Conservation (phyloP, 2,329 filamentous ascomycete species). For the Pestalotiopsis sp. region DNA sequence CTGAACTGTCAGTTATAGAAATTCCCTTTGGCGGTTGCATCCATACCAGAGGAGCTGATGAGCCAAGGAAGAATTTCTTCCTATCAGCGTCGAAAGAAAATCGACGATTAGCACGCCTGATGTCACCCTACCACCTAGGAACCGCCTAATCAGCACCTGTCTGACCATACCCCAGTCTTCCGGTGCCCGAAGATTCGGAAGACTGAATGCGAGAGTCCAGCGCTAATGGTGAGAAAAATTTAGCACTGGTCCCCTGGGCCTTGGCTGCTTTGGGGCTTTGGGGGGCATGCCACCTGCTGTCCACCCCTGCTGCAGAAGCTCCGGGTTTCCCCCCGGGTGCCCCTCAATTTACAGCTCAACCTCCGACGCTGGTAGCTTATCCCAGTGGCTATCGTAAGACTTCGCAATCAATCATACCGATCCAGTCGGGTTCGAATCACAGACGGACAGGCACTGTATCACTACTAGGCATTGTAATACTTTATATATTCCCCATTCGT, state of each 20-base stretch:
- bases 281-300: not conserved
- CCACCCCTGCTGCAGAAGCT: not conserved
- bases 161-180: not conserved
- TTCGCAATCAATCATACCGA: not conserved
- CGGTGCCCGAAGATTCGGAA: not conserved
- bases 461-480: conserved; percentile 5
- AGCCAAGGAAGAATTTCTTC: not conserved
- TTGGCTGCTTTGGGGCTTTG: not conserved
- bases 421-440: not conserved
- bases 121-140: not conserved
- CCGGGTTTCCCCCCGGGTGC: not conserved
- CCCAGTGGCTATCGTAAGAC: not conserved
- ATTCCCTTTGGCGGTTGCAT: too few species aligned
- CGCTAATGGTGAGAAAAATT: not conserved
- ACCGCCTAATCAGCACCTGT: not conserved
- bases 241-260: not conserved
- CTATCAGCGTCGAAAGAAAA: not conserved
- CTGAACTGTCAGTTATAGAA: too few species aligned
- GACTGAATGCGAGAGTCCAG: not conserved
- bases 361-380: conserved; percentile 8
- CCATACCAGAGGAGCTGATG: not conserved
- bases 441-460: not conserved
- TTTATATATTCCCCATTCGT: conserved; percentile 10
- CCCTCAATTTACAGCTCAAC: conserved; percentile 1
- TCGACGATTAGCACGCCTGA: not conserved